Conservation (phyloP, 257 asterid species). For the Rubia yunnanensis region DNA sequence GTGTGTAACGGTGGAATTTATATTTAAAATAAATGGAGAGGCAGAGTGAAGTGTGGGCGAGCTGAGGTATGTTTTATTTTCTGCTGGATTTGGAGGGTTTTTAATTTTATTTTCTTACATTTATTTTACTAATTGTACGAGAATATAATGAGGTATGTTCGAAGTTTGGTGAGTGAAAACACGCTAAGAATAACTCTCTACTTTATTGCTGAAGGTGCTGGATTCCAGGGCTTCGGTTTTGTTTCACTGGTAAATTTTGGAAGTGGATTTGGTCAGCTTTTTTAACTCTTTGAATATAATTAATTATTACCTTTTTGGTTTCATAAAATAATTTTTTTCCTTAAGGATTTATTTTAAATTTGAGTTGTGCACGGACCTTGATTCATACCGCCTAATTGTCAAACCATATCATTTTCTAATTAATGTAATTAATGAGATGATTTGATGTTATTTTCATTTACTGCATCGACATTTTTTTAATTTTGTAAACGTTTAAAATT, state of each 20-base stretch:
- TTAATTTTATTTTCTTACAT: background rate
- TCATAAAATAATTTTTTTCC: background rate
- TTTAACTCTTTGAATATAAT: background rate
- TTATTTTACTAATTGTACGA: background rate
- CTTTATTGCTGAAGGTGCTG: background rate
- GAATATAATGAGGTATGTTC: background rate
- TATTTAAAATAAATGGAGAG: too few species aligned
- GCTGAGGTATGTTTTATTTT: slow-evolving; percentile 23
- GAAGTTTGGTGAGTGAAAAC: background rate
- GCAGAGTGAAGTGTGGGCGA: slow-evolving; percentile 22
- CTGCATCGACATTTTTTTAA: too few species aligned
- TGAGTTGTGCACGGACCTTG: too few species aligned
- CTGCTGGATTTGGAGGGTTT: slow-evolving; percentile 13
- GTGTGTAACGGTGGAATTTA: background rate
- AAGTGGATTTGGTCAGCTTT: background rate
- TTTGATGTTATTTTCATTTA: too few species aligned
- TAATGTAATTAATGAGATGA: too few species aligned
- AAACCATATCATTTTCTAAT: too few species aligned
- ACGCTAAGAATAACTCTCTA: slow-evolving; percentile 3
- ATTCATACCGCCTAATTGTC: too few species aligned
- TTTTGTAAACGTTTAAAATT: too few species aligned
- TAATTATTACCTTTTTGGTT: too few species aligned
- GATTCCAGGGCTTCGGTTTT: background rate
- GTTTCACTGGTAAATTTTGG: background rate
- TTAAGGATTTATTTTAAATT: too few species aligned